A percentile compares a stretch with the other conserved stretches of the same genome.
These are phyloP conservation scores for Sporisorium iseilematis-ciliati DNA, from an alignment of 1,284 basidiomycete species.

Conservation along the genomic window DNA sequence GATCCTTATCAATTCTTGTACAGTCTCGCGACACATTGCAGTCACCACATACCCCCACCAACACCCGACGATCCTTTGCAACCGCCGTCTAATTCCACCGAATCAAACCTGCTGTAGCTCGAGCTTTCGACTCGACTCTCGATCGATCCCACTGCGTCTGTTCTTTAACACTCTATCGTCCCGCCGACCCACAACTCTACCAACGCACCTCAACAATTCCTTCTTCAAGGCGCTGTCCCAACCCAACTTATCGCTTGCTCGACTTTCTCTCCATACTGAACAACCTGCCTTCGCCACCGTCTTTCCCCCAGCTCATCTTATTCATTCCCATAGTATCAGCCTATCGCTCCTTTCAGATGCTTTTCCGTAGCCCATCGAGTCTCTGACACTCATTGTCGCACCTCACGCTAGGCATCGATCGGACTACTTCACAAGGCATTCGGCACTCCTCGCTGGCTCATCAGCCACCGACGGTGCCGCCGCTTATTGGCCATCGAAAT, in stretches of 20 bases:
- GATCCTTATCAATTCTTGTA: too few species aligned
- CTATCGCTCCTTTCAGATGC: constrained; percentile 8
- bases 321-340: background rate
- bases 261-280: background rate
- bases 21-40: background rate
- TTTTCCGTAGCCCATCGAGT: background rate
- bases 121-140: background rate
- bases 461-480: constrained; percentile 20
- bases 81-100: background rate
- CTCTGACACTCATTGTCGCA: background rate
- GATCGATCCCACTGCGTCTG: constrained; percentile 1
- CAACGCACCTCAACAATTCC: background rate
- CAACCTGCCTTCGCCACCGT: background rate
- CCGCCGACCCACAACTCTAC: background rate
- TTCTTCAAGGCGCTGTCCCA: background rate
- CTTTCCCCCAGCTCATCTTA: background rate
- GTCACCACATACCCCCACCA: background rate
- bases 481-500: constrained; percentile 8
- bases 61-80: background rate
- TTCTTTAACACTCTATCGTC: background rate
- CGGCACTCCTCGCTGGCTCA: constrained; percentile 22
- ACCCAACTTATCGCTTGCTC: background rate
- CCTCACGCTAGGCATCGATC: background rate
- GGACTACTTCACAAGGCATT: background rate
- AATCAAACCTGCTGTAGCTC: background rate